A percentile compares a stretch with the other conserved stretches of the same genome.
These are phyloP conservation scores for Physcia stellaris DNA, from an alignment of 495 filamentous ascomycete species.

Conservation along the genomic window DNA sequence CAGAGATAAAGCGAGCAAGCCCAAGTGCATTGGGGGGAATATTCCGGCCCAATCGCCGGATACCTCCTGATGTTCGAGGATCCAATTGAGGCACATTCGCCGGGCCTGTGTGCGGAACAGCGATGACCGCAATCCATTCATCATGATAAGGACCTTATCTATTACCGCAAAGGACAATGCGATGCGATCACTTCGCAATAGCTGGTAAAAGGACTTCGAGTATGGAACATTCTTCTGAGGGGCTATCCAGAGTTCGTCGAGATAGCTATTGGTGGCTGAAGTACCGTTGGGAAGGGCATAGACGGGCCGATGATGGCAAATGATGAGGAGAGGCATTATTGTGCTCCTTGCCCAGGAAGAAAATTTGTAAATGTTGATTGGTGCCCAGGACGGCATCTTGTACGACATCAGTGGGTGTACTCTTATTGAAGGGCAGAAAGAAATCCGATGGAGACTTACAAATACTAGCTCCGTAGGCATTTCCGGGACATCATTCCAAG, in stretches of 20 bases:
- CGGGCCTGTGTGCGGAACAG: slow-evolving; percentile 10
- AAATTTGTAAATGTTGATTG: slow-evolving; percentile 25
- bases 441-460: slow-evolving; percentile 13
- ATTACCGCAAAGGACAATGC: slow-evolving; percentile 15
- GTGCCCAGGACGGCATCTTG: slow-evolving; percentile 12
- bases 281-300: slow-evolving; percentile 24
- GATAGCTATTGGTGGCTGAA: slow-evolving; percentile 17
- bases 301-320: slow-evolving; percentile 24
- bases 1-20: slow-evolving; percentile 17
- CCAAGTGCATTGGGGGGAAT: slow-evolving; percentile 20
- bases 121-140: slow-evolving; percentile 14
- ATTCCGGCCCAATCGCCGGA: slow-evolving; percentile 21
- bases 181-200: slow-evolving; percentile 10
- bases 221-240: slow-evolving; percentile 21
- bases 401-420: no score
- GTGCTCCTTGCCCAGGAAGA: slow-evolving; percentile 27
- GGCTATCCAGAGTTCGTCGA: slow-evolving; percentile 29
- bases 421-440: background rate
- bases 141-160: slow-evolving; percentile 16
- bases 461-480: slow-evolving; percentile 29
- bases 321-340: slow-evolving; percentile 23
- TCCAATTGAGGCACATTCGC: slow-evolving; percentile 16
- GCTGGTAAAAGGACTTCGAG: slow-evolving; percentile 3
- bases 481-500: slow-evolving; percentile 27
- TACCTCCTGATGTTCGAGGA: slow-evolving; percentile 20